Conservation (phyloP, 352 stramenopile species). For the Aphanomyces cochlioides region DNA sequence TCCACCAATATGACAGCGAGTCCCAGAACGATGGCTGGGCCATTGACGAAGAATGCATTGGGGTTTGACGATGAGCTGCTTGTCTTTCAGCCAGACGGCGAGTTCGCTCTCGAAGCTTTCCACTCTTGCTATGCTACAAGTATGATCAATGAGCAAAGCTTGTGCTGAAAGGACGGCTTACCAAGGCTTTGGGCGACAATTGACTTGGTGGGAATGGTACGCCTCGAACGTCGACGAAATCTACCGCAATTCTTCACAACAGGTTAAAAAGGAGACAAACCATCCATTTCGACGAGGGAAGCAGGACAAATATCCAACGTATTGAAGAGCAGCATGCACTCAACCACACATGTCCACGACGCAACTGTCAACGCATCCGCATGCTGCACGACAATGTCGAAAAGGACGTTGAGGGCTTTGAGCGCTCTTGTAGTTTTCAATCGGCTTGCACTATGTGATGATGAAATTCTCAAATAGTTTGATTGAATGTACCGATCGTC, state of each 20-base stretch:
- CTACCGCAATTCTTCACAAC: slow-evolving; percentile 24
- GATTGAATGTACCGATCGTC: slow-evolving; percentile 1
- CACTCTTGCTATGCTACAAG: slow-evolving; percentile 36
- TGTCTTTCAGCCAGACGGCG: slow-evolving; percentile 75
- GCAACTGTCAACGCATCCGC: slow-evolving; percentile 67
- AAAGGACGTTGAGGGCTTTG: slow-evolving; percentile 72
- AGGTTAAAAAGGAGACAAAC: not conserved
- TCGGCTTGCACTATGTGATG: slow-evolving; percentile 2
- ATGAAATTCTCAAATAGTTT: not conserved
- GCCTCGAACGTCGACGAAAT: slow-evolving; percentile 80
- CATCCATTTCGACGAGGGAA: slow-evolving; percentile 83
- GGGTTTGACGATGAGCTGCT: slow-evolving; percentile 52
- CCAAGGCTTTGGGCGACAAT: slow-evolving; percentile 25
- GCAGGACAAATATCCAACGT: slow-evolving; percentile 79
- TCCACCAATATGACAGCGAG: slow-evolving; percentile 80
- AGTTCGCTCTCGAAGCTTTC: slow-evolving; percentile 73
- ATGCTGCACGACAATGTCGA: slow-evolving; percentile 81
- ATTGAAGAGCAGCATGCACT: slow-evolving; percentile 87
- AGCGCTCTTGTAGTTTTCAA: slow-evolving; percentile 68
- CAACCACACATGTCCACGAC: slow-evolving; percentile 74
- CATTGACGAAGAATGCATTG: not conserved
- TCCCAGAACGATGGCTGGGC: slow-evolving; percentile 45
- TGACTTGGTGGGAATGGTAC: slow-evolving; percentile 70
- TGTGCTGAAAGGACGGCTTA: slow-evolving; percentile 21
- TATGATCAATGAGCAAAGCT: slow-evolving; percentile 8